These are phyloP conservation scores for Microcera coccophila DNA, from an alignment of 2,329 filamentous ascomycete genomes.

Conservation along the genomic window DNA sequence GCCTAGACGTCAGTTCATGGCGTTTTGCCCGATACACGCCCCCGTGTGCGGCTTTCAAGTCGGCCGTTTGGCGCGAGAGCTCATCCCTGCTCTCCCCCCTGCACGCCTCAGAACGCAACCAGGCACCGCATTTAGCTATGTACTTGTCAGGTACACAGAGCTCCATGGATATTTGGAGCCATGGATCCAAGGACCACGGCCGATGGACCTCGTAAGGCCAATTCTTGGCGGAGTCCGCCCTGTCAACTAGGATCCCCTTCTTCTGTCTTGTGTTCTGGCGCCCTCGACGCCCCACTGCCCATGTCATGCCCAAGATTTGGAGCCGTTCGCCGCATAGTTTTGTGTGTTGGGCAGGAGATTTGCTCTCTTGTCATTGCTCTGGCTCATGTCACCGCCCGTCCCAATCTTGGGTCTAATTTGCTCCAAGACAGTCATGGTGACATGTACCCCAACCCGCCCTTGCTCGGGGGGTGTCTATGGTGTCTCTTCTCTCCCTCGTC, in stretches of 20 bases:
- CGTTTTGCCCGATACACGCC: slow-evolving; percentile 24
- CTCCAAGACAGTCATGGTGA: slow-evolving; percentile 25
- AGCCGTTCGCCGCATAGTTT: slow-evolving; percentile 28
- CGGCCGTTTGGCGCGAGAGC: slow-evolving; percentile 4
- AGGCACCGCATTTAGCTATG: slow-evolving; percentile 14
- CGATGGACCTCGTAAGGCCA: slow-evolving; percentile 20
- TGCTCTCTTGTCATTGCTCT: slow-evolving; percentile 18
- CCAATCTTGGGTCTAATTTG: slow-evolving; percentile 30
- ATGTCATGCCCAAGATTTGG: slow-evolving; percentile 28
- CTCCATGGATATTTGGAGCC: slow-evolving; percentile 1
- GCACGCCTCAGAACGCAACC: slow-evolving; percentile 14
- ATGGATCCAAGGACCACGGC: slow-evolving; percentile 7
- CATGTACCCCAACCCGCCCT: slow-evolving; percentile 25
- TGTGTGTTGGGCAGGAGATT: slow-evolving; percentile 28
- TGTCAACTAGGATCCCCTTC: slow-evolving; percentile 27
- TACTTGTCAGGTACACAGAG: slow-evolving; percentile 23
- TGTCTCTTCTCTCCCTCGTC: slow-evolving; percentile 3
- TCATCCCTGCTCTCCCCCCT: slow-evolving; percentile 11
- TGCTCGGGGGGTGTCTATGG: slow-evolving; percentile 21
- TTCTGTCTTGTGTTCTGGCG: slow-evolving; percentile 19
- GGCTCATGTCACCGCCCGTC: slow-evolving; percentile 35
- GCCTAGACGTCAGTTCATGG: slow-evolving; percentile 27
- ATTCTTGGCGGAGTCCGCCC: slow-evolving; percentile 16
- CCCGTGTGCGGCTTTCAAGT: slow-evolving; percentile 10
- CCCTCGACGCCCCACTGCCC: slow-evolving; percentile 25